These are phyloP conservation scores for Escallonia rubra DNA, from an alignment of 129 eudicot species.

Conservation along the genomic window DNA sequence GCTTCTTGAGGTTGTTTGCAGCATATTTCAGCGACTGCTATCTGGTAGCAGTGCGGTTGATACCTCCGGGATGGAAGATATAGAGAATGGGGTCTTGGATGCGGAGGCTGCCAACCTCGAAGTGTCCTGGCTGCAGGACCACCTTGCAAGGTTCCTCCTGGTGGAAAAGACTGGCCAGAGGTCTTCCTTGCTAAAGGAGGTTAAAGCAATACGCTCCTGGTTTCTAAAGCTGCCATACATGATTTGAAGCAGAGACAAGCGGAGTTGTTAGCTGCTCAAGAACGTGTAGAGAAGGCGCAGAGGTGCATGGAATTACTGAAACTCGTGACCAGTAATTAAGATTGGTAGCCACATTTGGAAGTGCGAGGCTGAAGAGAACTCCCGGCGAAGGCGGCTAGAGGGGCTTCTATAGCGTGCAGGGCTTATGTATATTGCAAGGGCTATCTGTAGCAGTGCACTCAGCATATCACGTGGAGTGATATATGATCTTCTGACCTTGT, in stretches of 20 bases:
- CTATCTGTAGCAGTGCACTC: too few species aligned
- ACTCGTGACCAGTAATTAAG: slow-evolving; percentile 21
- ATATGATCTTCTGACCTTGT: too few species aligned
- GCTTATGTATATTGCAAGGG: not conserved
- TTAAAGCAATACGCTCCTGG: slow-evolving; percentile 7
- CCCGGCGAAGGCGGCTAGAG: not conserved
- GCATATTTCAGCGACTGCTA: slow-evolving; percentile 19
- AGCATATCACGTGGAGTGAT: too few species aligned
- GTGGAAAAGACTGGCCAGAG: slow-evolving; percentile 3
- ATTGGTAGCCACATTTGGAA: slow-evolving; percentile 18
- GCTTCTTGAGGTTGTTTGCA: slow-evolving; percentile 22
- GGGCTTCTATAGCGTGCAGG: not conserved
- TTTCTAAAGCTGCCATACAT: slow-evolving; percentile 20
- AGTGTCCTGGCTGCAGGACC: slow-evolving; percentile 26
- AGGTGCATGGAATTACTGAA: slow-evolving; percentile 24
- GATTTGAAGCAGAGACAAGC: slow-evolving; percentile 25
- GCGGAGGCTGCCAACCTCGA: slow-evolving; percentile 21
- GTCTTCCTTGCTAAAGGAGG: slow-evolving; percentile 10
- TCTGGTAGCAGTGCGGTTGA: not conserved
- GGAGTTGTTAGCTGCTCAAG: slow-evolving; percentile 23
- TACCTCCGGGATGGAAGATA: slow-evolving; percentile 10
- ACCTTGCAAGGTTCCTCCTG: slow-evolving; percentile 1
- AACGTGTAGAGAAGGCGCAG: slow-evolving; percentile 20
- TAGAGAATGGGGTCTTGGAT: slow-evolving; percentile 15
- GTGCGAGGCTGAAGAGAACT: slow-evolving; percentile 10